Conservation (phyloP, 768 basidiomycete genomes). For the Mycena leptocephala region DNA sequence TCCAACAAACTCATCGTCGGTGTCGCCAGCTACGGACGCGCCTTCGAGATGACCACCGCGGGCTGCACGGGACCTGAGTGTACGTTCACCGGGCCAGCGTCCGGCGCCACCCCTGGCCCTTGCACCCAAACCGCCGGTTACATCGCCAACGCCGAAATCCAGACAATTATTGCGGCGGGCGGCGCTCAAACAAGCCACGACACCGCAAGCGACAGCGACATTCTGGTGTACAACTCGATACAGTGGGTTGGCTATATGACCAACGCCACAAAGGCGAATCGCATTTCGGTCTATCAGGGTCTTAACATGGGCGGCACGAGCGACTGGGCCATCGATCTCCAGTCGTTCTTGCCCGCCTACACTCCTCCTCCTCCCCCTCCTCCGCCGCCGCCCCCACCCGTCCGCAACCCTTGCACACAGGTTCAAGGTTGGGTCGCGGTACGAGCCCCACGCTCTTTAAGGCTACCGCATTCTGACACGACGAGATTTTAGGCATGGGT, state of each 20-base stretch:
- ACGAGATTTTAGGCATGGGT: neutral
- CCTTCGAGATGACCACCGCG: too few species aligned
- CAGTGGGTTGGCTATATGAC: neutral
- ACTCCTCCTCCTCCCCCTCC: too few species aligned
- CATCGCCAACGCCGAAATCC: too few species aligned
- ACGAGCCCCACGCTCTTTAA: neutral
- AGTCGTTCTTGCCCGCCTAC: neutral
- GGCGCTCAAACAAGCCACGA: neutral
- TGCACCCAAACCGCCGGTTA: too few species aligned
- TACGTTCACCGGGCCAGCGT: too few species aligned
- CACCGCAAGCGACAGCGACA: neutral
- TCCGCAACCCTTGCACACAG: too few species aligned
- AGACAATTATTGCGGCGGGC: neutral
- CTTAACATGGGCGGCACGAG: neutral
- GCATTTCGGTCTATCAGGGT: neutral
- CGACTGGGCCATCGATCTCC: constrained; percentile 11
- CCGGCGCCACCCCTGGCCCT: too few species aligned
- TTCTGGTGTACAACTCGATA: neutral
- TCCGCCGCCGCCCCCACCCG: too few species aligned
- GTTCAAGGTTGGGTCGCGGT: constrained; percentile 8
- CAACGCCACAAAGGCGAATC: neutral
- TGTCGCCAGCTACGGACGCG: too few species aligned
- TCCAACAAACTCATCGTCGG: too few species aligned
- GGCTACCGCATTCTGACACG: neutral
- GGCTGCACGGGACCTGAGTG: too few species aligned